Evolutionary conservation across 225 moss, liverwort and hornwort species (phyloP).

Genomic region (Bryum argenteum): DNA sequence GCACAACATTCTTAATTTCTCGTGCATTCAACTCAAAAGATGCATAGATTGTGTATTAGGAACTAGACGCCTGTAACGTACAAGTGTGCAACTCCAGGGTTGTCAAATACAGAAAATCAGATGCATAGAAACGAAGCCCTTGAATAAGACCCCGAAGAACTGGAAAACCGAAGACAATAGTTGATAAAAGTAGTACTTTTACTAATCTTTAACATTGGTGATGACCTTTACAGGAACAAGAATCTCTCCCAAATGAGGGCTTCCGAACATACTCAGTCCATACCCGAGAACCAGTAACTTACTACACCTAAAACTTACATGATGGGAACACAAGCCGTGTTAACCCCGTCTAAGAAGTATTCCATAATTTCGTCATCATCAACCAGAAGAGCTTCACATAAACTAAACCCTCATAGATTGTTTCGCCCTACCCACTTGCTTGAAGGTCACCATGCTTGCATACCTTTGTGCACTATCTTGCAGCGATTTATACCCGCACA

Average conservation of each 20-base stretch:
- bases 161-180: too few species aligned
- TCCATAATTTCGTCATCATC: slow-evolving; percentile 23
- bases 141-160: too few species aligned
- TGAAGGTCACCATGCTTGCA: slow-evolving; percentile 6
- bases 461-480: slow-evolving; percentile 19
- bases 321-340: background rate
- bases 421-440: background rate
- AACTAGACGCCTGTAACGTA: too few species aligned
- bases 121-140: background rate
- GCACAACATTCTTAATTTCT: slow-evolving; percentile 60
- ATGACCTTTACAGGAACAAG: slow-evolving; percentile 34
- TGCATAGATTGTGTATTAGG: slow-evolving; percentile 16
- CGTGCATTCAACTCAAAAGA: slow-evolving; percentile 46
- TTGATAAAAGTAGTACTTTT: background rate
- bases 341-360: background rate
- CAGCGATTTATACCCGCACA: slow-evolving; percentile 9
- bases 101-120: background rate
- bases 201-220: slow-evolving; percentile 11
- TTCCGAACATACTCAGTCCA: slow-evolving; percentile 18
- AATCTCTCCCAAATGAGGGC: slow-evolving; percentile 37
- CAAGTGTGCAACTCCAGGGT: background rate
- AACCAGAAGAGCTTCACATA: background rate
- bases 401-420: background rate
- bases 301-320: background rate
- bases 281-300: background rate